Evolutionary conservation across 176 grass and related monocot genomes (phyloP).

Genomic region (Alloteropsis semialata): DNA sequence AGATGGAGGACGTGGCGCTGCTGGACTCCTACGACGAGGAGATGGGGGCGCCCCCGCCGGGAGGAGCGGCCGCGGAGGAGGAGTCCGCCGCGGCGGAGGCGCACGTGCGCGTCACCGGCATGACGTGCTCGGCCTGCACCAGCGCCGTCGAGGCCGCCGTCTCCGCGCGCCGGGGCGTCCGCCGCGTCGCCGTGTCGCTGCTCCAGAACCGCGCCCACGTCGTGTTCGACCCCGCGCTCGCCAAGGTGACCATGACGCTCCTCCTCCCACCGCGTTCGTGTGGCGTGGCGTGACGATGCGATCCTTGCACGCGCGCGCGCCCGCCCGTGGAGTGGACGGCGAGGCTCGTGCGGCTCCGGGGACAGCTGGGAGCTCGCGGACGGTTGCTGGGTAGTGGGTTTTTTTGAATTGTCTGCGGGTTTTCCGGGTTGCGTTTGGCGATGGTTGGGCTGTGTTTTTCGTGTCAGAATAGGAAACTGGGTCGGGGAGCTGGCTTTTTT

Average conservation of each 20-base stretch:
- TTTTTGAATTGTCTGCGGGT: background rate
- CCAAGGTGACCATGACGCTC: conserved; percentile 45
- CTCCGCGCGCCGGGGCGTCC: conserved; percentile 56
- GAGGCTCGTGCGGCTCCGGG: background rate
- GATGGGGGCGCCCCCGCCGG: conserved; percentile 21
- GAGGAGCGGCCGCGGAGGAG: background rate
- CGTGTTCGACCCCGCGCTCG: conserved; percentile 69
- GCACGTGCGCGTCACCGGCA: conserved; percentile 76
- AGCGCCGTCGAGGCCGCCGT: conserved; percentile 79
- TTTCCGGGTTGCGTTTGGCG: background rate
- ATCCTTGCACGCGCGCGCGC: conserved; percentile 19
- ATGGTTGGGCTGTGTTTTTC: background rate
- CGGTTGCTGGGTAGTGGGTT: background rate
- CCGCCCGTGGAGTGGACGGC: background rate
- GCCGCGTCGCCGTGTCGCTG: conserved; percentile 73
- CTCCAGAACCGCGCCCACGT: conserved; percentile 93
- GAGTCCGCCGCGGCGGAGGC: conserved; percentile 43
- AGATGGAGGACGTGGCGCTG: conserved; percentile 85
- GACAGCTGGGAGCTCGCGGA: background rate
- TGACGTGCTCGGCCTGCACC: conserved; percentile 98
- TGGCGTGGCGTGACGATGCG: background rate
- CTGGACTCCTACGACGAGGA: conserved; percentile 85
- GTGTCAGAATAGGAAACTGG: background rate
- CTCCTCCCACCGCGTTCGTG: background rate
- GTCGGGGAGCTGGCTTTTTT: background rate